phyloP scores from a whole-genome alignment of 1,284 basidiomycete genomes.

The Puccinia hordei region DNA sequence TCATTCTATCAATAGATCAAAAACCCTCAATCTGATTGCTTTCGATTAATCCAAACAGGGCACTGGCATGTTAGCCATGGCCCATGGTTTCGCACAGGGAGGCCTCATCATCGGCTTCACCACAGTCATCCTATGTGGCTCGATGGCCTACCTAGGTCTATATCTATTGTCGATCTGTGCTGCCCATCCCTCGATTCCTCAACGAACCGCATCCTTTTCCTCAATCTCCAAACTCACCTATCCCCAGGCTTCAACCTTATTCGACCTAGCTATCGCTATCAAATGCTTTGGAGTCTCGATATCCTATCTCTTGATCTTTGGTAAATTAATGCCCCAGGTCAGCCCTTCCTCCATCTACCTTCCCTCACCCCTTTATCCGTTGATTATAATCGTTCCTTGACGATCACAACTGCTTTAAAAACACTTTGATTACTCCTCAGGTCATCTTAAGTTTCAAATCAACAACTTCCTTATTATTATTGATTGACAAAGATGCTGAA shows the following conservation, averaged over 20 bases:
- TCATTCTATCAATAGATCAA: background rate
- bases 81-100: constrained; percentile 60
- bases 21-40: background rate
- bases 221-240: constrained; percentile 82
- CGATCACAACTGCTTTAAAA: background rate
- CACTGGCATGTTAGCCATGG: constrained; percentile 57
- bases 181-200: constrained; percentile 68
- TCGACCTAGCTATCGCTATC: constrained; percentile 89
- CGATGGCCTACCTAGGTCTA: constrained; percentile 78
- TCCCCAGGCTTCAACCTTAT: constrained; percentile 75
- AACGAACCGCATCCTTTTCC: constrained; percentile 78
- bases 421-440: constrained; percentile 7
- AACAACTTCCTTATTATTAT: constrained; percentile 11
- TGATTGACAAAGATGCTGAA: constrained; percentile 63
- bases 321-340: constrained; percentile 82
- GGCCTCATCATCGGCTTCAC: constrained; percentile 71
- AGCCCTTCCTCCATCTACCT: constrained; percentile 61
- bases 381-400: constrained; percentile 59
- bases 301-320: constrained; percentile 66
- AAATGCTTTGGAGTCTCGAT: constrained; percentile 97
- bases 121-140: constrained; percentile 83
- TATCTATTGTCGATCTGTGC: constrained; percentile 87
- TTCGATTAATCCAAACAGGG: constrained; percentile 13
- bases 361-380: too few species aligned
- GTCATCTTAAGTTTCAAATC: constrained; percentile 39